Evolutionary conservation across 495 filamentous ascomycete genomes (phyloP), one percentile per base, ranked within the genome.

Genomic region (Parachaetomium inaequale): DNA sequence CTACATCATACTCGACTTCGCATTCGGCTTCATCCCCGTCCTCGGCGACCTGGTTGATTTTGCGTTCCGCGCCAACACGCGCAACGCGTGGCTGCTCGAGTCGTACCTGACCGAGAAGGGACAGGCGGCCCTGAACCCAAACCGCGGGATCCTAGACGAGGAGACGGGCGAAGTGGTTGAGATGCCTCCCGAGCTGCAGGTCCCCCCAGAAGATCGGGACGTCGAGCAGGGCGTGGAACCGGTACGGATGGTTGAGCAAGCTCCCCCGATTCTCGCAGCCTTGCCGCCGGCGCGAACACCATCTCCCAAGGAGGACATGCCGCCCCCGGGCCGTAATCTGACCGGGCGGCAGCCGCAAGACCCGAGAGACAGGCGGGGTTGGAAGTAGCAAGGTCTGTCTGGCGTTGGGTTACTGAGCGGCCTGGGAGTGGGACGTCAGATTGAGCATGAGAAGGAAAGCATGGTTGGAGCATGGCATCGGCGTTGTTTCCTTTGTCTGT

Each of bases 11-110:
- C 54, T 93, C 29, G 94, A 97, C 72, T 90, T 95, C 63, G 66
- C 84, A 55, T 79, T 96, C 45, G 94, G 94, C 15, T 76, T 98
- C 8, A 77, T 96, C 21, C 94, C 94, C 0, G 83, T 97, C 64
- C 56, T 96, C 7, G 94, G 94, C 21, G 94, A 97, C 67, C 26
- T 98, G 26, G 82, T 82, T 38, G 94, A 98, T 70, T 73, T 77
- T 2, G 21, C 79, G 11, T 79, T 78, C 62, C 72, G 81, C 38
- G 82, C 86, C 71, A 96, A 96, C 70, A 92, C 89, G 2, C 79
- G 85, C 62, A 96, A 92, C 67, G 89, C 88, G 4, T 77, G 87
- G 47, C 68, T 88, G 10, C 80, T 96, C n/a, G 89, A 96, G 66
- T 80, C 84, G 31, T 81, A 87, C 64, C 75, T 96, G 52, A 80